Conservation (phyloP, 2,329 filamentous ascomycete species). For the Monilinia fructicola region DNA sequence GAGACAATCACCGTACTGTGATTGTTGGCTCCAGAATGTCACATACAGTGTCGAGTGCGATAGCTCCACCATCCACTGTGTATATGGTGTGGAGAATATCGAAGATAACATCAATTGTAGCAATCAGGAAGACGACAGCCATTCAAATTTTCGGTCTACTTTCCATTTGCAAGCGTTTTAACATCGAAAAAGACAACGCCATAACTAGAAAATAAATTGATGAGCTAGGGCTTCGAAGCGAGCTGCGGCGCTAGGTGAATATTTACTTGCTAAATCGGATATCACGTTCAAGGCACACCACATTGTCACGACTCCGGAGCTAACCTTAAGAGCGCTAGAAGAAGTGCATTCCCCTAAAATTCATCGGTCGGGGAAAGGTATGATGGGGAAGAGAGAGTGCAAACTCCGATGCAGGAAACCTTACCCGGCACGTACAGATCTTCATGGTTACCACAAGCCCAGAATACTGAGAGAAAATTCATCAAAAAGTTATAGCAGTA, state of each 20-base stretch:
- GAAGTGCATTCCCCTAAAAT: no score
- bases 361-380: no score
- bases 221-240: neutral
- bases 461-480: no score
- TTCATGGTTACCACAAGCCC: no score
- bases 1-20: neutral
- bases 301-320: neutral
- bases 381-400: no score
- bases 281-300: slow-evolving; percentile 8
- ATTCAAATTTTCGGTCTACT: neutral
- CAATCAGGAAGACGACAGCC: slow-evolving; percentile 6
- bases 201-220: neutral
- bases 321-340: neutral
- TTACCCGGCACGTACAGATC: no score
- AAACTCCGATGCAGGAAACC: no score
- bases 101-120: slow-evolving; percentile 3
- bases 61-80: slow-evolving; percentile 2
- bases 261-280: neutral
- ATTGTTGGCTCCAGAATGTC: slow-evolving; percentile 14
- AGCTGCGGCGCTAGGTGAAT: neutral
- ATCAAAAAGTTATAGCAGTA: no score
- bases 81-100: neutral
- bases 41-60: slow-evolving; percentile 11
- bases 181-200: neutral
- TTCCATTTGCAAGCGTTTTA: neutral